A percentile compares a stretch with the other conserved stretches of the same genome.
Evolutionary conservation across 2,329 filamentous ascomycete genomes (phyloP).

Genomic region (Fusarium chlamydosporum): DNA sequence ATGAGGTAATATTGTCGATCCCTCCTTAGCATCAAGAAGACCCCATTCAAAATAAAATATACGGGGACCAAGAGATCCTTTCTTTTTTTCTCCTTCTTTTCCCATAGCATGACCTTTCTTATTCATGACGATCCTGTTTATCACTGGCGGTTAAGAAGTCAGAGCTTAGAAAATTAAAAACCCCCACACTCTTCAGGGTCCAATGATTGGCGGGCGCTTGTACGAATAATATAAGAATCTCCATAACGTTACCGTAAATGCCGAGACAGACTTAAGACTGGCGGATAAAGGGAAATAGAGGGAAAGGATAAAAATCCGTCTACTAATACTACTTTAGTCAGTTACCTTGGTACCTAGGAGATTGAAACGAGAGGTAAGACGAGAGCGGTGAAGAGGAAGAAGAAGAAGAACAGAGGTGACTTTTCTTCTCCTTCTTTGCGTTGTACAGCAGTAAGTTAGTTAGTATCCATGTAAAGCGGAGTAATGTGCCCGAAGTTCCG

Average conservation of each 20-base stretch:
- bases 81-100: constrained; percentile 1
- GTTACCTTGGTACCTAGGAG: too few relatives aligned
- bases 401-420: too few relatives aligned
- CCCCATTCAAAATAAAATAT: constrained; percentile 7
- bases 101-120: constrained; percentile 24
- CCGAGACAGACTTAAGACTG: neutral
- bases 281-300: constrained; percentile 16
- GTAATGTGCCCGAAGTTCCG: constrained; percentile 11
- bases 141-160: constrained; percentile 17
- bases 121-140: constrained; percentile 20
- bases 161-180: neutral
- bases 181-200: constrained; percentile 25
- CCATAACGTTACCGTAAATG: constrained; percentile 2
- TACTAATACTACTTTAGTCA: neutral
- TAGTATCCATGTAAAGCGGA: constrained; percentile 29
- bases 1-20: constrained; percentile 37
- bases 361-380: constrained; percentile 11
- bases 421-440: neutral
- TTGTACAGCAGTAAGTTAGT: neutral
- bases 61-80: constrained; percentile 3
- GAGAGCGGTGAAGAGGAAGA: constrained; percentile 31
- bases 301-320: neutral
- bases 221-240: constrained; percentile 11
- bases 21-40: constrained; percentile 2
- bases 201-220: constrained; percentile 37